Percentiles rank a stretch among this genome's conserved stretches.
These are phyloP conservation scores for Lodderomyces beijingensis DNA, from an alignment of 1,139 yeast species.

Conservation along the genomic window DNA sequence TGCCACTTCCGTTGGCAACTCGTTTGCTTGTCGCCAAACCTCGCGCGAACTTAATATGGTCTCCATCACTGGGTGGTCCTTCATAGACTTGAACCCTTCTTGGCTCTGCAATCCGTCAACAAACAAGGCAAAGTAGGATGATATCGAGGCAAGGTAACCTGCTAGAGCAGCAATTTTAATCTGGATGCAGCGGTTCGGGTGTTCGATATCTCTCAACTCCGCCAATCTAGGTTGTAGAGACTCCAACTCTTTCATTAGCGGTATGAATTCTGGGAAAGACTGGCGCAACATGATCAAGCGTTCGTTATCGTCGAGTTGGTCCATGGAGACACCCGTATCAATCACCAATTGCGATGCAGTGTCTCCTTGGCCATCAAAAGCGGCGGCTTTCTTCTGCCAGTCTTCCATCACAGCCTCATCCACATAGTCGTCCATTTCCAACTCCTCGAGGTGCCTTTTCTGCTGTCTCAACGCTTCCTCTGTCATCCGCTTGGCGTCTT, in stretches of 20 bases:
- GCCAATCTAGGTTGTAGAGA: conserved; percentile 41
- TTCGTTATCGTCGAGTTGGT: conserved; percentile 36
- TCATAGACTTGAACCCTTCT: conserved; percentile 61
- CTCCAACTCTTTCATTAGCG: conserved; percentile 64
- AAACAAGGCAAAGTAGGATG: conserved; percentile 73
- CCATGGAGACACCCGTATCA: conserved; percentile 29
- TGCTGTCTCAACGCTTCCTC: conserved; percentile 87
- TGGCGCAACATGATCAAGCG: conserved; percentile 47
- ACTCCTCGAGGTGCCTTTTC: conserved; percentile 74
- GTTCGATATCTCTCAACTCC: conserved; percentile 17
- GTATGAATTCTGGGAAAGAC: conserved; percentile 82
- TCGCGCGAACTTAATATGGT: conserved; percentile 75
- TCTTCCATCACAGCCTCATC: conserved; percentile 79
- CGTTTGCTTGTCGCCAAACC: conserved; percentile 81
- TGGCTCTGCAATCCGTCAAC: conserved; percentile 49
- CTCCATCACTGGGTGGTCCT: conserved; percentile 87
- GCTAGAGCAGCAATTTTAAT: conserved; percentile 67
- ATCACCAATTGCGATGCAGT: conserved; percentile 16
- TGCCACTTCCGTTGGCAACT: conserved; percentile 25
- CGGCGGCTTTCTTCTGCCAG: conserved; percentile 46
- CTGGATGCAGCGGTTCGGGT: conserved; percentile 29
- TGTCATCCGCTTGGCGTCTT: conserved; percentile 73
- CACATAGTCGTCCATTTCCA: conserved; percentile 76
- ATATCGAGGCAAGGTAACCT: conserved; percentile 70
- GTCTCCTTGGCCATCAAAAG: conserved; percentile 22